These are phyloP conservation scores for Mycena chlorophos DNA, from an alignment of 768 basidiomycete species.

Conservation along the genomic window DNA sequence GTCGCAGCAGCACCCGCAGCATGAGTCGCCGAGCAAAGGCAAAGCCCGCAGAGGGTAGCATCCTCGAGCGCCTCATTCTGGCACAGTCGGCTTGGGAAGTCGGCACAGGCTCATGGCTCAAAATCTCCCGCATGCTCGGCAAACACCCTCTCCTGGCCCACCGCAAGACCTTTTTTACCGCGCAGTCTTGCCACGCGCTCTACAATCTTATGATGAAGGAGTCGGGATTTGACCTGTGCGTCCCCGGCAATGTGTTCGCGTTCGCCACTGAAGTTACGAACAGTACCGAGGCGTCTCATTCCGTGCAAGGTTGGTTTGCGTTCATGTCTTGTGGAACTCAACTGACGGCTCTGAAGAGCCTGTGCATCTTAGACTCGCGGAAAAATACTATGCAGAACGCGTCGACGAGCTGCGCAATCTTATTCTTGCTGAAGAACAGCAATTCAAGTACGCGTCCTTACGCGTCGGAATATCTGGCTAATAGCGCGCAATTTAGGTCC, in stretches of 20 bases:
- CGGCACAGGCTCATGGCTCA: constrained; percentile 68
- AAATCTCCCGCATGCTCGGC: constrained; percentile 63
- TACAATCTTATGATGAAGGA: constrained; percentile 71
- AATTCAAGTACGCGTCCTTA: constrained; percentile 62
- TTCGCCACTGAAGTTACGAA: constrained; percentile 19
- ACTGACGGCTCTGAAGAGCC: constrained; percentile 47
- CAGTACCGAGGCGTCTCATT: constrained; percentile 53
- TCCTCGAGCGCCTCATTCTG: constrained; percentile 74
- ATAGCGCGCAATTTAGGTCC: constrained; percentile 43
- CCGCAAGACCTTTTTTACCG: constrained; percentile 64
- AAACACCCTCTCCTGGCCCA: constrained; percentile 70
- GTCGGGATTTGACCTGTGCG: constrained; percentile 65
- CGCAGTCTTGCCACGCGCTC: constrained; percentile 70
- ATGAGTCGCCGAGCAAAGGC: constrained; percentile 14
- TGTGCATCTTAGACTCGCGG: constrained; percentile 67
- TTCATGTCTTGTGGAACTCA: background rate
- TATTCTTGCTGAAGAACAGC: constrained; percentile 70
- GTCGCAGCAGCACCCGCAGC: background rate
- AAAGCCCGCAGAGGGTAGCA: constrained; percentile 14
- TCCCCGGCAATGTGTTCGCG: constrained; percentile 7
- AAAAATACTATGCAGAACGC: constrained; percentile 69
- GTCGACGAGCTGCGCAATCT: constrained; percentile 70
- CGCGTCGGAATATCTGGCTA: background rate
- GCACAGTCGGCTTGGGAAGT: constrained; percentile 86
- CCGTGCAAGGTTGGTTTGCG: constrained; percentile 50